Percentiles rank a stretch among this genome's conserved stretches.
Evolutionary conservation across 2,329 filamentous ascomycete genomes (phyloP).

Genomic region (Pseudocercospora musae): DNA sequence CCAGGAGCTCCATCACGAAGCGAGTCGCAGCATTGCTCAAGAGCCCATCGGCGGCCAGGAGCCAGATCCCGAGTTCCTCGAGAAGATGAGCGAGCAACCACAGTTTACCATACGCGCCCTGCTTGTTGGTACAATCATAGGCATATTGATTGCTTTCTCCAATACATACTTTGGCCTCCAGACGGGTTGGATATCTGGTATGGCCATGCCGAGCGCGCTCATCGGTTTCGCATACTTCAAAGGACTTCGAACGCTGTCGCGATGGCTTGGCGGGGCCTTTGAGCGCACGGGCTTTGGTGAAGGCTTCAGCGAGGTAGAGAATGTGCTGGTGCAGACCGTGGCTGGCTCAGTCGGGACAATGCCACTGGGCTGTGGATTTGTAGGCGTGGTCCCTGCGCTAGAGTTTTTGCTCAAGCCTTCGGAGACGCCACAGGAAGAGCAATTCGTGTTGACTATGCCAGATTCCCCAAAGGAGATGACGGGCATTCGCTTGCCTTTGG

Average conservation of each 20-base stretch:
- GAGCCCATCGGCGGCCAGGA: constrained; percentile 32
- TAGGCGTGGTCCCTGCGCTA: constrained; percentile 89
- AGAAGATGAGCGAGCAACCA: constrained; percentile 36
- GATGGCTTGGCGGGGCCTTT: constrained; percentile 44
- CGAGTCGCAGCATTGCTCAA: constrained; percentile 21
- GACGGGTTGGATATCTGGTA: constrained; percentile 77
- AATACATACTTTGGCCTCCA: constrained; percentile 99
- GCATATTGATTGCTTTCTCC: constrained; percentile 87
- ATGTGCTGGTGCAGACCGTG: constrained; percentile 93
- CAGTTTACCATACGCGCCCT: constrained; percentile 82
- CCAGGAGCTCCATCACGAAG: constrained; percentile 19
- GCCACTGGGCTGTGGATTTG: constrained; percentile 92
- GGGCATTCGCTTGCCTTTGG: constrained; percentile 48
- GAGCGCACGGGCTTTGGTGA: constrained; percentile 28
- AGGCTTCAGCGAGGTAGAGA: constrained; percentile 92
- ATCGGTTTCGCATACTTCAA: constrained; percentile 96
- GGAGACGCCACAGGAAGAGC: constrained; percentile 51
- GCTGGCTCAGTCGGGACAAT: constrained; percentile 94
- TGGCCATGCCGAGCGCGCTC: constrained; percentile 94
- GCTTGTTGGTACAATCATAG: constrained; percentile 74
- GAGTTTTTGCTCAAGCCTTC: constrained; percentile 75
- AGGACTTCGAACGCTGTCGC: constrained; percentile 66
- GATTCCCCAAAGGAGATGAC: constrained; percentile 17
- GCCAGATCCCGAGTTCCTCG: constrained; percentile 29
- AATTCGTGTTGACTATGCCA: constrained; percentile 16